Conservation (phyloP, 768 basidiomycete genomes). For the Serendipita vermifera region DNA sequence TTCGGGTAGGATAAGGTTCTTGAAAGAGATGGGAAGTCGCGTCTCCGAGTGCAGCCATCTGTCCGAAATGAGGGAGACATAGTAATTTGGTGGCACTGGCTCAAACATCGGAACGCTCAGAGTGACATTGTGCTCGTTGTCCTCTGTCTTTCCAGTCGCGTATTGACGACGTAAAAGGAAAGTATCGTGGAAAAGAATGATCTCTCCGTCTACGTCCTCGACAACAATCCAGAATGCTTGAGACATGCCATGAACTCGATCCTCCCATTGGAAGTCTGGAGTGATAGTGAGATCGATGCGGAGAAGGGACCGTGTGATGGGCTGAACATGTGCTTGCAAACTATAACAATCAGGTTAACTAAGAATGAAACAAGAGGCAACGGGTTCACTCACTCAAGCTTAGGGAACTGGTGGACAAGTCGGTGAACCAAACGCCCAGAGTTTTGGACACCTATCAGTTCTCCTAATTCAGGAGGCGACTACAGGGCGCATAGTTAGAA, state of each 20-base stretch:
- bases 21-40: conserved; percentile 89
- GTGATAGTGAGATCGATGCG: conserved; percentile 86
- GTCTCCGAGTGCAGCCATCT: conserved; percentile 95
- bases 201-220: conserved; percentile 95
- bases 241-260: conserved; percentile 75
- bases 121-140: conserved; percentile 79
- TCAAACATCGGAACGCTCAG: conserved; percentile 95
- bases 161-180: conserved; percentile 88
- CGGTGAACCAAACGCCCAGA: conserved; percentile 86
- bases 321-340: conserved; percentile 90
- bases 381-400: conserved; percentile 52
- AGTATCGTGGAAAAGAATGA: conserved; percentile 86
- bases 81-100: conserved; percentile 96
- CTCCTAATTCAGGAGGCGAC: conserved; percentile 83
- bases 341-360: conserved; percentile 25
- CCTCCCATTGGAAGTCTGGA: conserved; percentile 98
- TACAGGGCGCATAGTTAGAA: conserved; percentile 18
- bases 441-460: conserved; percentile 86
- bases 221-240: conserved; percentile 91
- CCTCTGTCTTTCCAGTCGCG: conserved; percentile 39
- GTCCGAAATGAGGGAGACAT: conserved; percentile 88
- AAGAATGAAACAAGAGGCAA: not conserved
- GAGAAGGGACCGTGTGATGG: conserved; percentile 85
- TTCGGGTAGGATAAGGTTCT: conserved; percentile 92
- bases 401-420: conserved; percentile 92